A percentile compares a stretch with the other conserved stretches of the same genome.
Conservation (phyloP, 768 basidiomycete genomes). For the Tricholoma matsutake region DNA sequence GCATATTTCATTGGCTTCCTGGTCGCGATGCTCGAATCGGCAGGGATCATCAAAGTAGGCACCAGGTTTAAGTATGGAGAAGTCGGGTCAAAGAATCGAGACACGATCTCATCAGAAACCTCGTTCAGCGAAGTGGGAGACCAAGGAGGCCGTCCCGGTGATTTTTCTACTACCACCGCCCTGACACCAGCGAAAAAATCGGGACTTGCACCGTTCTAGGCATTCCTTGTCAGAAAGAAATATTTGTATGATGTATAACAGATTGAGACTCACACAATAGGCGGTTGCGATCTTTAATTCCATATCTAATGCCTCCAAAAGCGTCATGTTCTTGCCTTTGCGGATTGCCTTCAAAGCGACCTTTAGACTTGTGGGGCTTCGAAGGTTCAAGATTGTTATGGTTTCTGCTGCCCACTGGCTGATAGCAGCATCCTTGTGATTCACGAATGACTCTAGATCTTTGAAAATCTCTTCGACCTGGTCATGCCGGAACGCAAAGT, state of each 20-base stretch:
- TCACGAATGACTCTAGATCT: slow-evolving; percentile 45
- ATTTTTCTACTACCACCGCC: slow-evolving; percentile 52
- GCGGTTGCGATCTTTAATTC: slow-evolving; percentile 88
- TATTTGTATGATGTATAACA: slow-evolving; percentile 6
- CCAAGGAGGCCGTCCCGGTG: slow-evolving; percentile 62
- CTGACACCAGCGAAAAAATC: slow-evolving; percentile 86
- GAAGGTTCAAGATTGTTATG: slow-evolving; percentile 52
- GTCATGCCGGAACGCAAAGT: slow-evolving; percentile 69
- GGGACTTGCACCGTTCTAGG: slow-evolving; percentile 67
- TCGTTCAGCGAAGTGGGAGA: slow-evolving; percentile 59
- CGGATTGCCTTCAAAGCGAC: slow-evolving; percentile 82
- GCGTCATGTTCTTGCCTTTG: slow-evolving; percentile 56
- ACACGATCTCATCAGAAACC: slow-evolving; percentile 54
- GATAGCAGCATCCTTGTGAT: slow-evolving; percentile 42
- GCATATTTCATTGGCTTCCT: slow-evolving; percentile 40
- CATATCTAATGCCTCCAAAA: slow-evolving; percentile 73
- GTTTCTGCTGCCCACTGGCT: slow-evolving; percentile 76
- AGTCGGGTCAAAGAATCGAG: slow-evolving; percentile 62
- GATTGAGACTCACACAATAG: slow-evolving; percentile 67
- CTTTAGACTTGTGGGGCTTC: slow-evolving; percentile 91
- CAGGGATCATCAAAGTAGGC: slow-evolving; percentile 43
- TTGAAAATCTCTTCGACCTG: slow-evolving; percentile 70
- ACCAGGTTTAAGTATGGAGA: slow-evolving; percentile 46
- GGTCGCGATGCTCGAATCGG: slow-evolving; percentile 24
- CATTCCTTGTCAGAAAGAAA: slow-evolving; percentile 11